Percentiles rank a stretch among this genome's conserved stretches.
Conservation (phyloP, 352 stramenopile species). For the Elongisporangium senticosum region DNA sequence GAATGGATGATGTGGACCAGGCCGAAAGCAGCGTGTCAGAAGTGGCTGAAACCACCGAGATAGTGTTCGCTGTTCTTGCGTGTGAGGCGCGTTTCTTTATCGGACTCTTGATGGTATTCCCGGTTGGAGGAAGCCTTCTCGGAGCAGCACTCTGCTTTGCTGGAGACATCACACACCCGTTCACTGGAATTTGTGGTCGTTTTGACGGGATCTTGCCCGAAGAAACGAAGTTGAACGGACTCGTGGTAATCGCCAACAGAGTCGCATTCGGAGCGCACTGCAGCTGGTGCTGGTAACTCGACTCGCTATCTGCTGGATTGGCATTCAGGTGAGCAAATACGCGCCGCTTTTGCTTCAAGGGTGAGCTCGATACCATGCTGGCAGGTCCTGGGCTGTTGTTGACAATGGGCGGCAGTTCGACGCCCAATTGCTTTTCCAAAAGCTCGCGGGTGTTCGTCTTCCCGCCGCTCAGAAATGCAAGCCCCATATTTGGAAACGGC, state of each 20-base stretch:
- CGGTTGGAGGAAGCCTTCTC: too few relatives aligned
- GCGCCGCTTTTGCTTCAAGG: conserved; percentile 40
- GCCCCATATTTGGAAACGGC: too few relatives aligned
- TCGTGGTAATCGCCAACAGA: conserved; percentile 33
- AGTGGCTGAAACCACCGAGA: too few relatives aligned
- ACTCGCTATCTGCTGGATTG: conserved; percentile 1
- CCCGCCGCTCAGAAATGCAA: too few relatives aligned
- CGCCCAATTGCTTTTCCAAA: conserved; percentile 42
- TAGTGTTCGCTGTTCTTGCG: too few relatives aligned
- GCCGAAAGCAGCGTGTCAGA: too few relatives aligned
- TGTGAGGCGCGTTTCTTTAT: too few relatives aligned
- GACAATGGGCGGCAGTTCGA: conserved; percentile 49
- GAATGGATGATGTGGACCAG: too few relatives aligned
- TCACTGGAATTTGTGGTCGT: conserved; percentile 7
- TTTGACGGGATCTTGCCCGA: conserved; percentile 3
- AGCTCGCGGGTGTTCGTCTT: conserved; percentile 12
- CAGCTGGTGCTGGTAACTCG: neutral
- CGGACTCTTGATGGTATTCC: too few relatives aligned
- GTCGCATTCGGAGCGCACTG: conserved; percentile 10
- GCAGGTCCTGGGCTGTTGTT: neutral
- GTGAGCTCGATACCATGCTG: conserved; percentile 13
- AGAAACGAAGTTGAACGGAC: conserved; percentile 37
- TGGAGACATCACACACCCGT: neutral
- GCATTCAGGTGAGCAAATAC: conserved; percentile 34
- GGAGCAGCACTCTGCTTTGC: neutral